phyloP scores from a whole-genome alignment of 805 yeast species.

The Spathaspora sp. region DNA sequence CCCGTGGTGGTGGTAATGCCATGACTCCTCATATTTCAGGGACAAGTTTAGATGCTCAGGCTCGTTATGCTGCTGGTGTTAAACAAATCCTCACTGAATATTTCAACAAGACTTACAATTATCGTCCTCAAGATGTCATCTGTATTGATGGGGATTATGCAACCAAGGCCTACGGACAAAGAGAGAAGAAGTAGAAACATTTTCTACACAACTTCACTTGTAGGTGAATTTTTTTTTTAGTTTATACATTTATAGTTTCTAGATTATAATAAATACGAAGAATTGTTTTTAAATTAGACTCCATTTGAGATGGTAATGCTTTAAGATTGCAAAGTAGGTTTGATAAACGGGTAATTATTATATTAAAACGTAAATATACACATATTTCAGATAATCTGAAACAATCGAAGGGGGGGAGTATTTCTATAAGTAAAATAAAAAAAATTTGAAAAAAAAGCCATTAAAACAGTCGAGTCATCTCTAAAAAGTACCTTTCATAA shows the following conservation, averaged over 20 bases:
- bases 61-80: conserved; percentile 68
- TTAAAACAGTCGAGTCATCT: conserved; percentile 1
- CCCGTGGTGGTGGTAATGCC: conserved; percentile 70
- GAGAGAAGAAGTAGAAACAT: conserved; percentile 10
- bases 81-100: conserved; percentile 61
- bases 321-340: too few relatives aligned
- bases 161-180: conserved; percentile 67
- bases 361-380: not conserved
- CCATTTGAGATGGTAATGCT: too few relatives aligned
- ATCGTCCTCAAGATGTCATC: conserved; percentile 71
- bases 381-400: not conserved
- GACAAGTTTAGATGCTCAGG: conserved; percentile 76
- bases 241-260: not conserved
- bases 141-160: conserved; percentile 69
- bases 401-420: not conserved
- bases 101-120: conserved; percentile 59
- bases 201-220: not conserved
- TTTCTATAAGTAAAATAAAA: not conserved
- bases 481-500: not conserved
- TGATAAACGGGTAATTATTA: not conserved
- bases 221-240: not conserved
- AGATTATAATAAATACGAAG: not conserved
- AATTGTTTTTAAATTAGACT: too few relatives aligned
- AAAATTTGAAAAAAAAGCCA: not conserved
- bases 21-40: conserved; percentile 85